Conservation (phyloP, 257 asterid genomes). For the Schizonepeta tenuifolia region DNA sequence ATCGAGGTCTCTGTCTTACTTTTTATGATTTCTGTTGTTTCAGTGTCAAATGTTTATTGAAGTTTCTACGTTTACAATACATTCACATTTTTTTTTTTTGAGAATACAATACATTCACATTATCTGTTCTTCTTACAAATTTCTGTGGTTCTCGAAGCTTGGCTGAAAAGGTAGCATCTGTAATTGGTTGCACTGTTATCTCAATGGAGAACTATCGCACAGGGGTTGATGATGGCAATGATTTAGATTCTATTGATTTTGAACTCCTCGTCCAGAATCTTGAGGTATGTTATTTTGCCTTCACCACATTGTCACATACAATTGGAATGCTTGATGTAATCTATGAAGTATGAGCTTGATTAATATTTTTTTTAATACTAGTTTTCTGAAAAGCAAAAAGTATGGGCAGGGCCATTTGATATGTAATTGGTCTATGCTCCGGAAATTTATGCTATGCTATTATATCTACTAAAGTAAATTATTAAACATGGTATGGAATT, state of each 20-base stretch:
- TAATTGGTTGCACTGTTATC: constrained; percentile 84
- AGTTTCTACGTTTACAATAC: constrained; percentile 3
- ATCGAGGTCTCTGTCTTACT: constrained; percentile 62
- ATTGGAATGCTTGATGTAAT: constrained; percentile 7
- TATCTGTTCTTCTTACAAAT: constrained; percentile 30
- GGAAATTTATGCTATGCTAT: not conserved
- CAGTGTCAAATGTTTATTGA: not conserved
- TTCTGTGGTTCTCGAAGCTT: constrained; percentile 74
- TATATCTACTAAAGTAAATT: not conserved
- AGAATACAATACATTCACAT: no score
- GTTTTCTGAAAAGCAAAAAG: not conserved
- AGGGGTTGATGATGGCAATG: constrained; percentile 88
- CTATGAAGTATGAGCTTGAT: constrained; percentile 13
- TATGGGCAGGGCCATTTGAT: not conserved
- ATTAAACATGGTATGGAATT: not conserved
- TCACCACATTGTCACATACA: not conserved
- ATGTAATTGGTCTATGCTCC: not conserved
- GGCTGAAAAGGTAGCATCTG: constrained; percentile 96
- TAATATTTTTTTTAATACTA: not conserved
- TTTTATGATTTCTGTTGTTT: constrained; percentile 7
- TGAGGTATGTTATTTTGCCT: constrained; percentile 57
- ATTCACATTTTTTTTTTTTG: no score
- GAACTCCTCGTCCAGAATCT: constrained; percentile 86
- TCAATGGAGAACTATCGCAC: constrained; percentile 98
- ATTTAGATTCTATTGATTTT: constrained; percentile 86